Conservation (phyloP, 2,329 filamentous ascomycete genomes). For the Boeremia lycopersici region DNA sequence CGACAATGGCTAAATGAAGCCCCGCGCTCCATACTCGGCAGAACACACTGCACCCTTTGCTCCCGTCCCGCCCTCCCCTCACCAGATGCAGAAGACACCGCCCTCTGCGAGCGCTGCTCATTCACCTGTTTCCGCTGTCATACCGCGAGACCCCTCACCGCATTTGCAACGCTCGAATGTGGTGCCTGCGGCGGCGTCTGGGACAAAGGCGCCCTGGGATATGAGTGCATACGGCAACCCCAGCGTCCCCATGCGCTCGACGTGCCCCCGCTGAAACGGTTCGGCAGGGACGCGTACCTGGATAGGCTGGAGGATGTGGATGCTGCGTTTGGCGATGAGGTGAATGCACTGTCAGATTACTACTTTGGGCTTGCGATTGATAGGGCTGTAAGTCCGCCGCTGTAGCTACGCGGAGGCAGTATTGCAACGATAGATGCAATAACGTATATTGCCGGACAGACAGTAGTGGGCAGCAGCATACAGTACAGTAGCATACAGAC, state of each 20-base stretch:
- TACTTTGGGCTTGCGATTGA: slow-evolving; percentile 37
- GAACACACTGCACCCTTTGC: slow-evolving; percentile 44
- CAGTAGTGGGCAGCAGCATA: too few relatives aligned
- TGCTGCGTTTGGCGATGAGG: slow-evolving; percentile 38
- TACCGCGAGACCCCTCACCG: slow-evolving; percentile 19
- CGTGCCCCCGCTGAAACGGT: slow-evolving; percentile 25
- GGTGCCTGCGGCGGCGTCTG: slow-evolving; percentile 40
- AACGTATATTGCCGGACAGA: too few relatives aligned
- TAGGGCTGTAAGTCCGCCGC: slow-evolving; percentile 30
- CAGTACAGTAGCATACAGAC: too few relatives aligned
- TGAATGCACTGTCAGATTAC: slow-evolving; percentile 45
- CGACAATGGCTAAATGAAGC: slow-evolving; percentile 29
- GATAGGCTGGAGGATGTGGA: slow-evolving; percentile 19
- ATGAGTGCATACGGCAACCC: slow-evolving; percentile 38
- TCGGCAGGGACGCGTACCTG: slow-evolving; percentile 15
- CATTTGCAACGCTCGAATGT: slow-evolving; percentile 35
- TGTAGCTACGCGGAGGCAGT: slow-evolving; percentile 7
- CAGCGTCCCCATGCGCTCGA: background rate
- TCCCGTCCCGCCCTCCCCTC: slow-evolving; percentile 36
- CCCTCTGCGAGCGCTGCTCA: slow-evolving; percentile 49
- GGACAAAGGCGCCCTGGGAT: slow-evolving; percentile 49
- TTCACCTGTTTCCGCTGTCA: slow-evolving; percentile 53
- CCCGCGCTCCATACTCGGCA: slow-evolving; percentile 29
- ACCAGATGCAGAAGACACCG: background rate
- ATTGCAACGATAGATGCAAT: too few relatives aligned